phyloP scores from a whole-genome alignment of 2,329 filamentous ascomycete species.

The Clarireedia monteithiana region DNA sequence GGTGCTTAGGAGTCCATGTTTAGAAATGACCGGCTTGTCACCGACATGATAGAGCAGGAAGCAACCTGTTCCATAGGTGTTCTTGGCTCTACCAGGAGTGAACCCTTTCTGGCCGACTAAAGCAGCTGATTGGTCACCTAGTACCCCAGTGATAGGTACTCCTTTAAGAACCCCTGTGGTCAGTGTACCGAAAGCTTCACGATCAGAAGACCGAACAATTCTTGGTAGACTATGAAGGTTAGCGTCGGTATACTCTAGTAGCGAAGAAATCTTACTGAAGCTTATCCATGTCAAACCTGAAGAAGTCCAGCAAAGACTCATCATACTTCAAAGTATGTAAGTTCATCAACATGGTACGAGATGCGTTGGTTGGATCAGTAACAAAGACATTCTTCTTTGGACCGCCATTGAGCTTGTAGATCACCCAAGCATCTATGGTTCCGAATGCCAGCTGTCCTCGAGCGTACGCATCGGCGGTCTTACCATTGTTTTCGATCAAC shows the following conservation, averaged over 20 bases:
- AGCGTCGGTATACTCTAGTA: not conserved
- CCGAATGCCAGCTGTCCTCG: constrained; percentile 72
- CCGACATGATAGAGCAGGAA: constrained; percentile 82
- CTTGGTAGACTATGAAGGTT: constrained; percentile 49
- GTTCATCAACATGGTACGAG: constrained; percentile 92
- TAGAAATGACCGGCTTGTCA: constrained; percentile 69
- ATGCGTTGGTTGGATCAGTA: constrained; percentile 82
- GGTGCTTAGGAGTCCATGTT: constrained; percentile 67
- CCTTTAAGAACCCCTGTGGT: constrained; percentile 55
- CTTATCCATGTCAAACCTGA: constrained; percentile 56
- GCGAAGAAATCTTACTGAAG: not conserved
- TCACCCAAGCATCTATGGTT: constrained; percentile 81
- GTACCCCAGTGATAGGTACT: constrained; percentile 64
- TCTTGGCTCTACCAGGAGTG: constrained; percentile 68
- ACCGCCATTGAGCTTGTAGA: constrained; percentile 77
- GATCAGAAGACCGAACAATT: constrained; percentile 69
- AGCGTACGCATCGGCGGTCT: constrained; percentile 68
- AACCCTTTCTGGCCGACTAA: constrained; percentile 76
- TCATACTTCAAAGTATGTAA: constrained; percentile 74
- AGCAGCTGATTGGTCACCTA: constrained; percentile 76
- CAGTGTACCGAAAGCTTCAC: constrained; percentile 59
- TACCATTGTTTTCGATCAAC: constrained; percentile 65
- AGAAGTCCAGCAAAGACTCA: constrained; percentile 68
- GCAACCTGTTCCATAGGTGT: constrained; percentile 80
- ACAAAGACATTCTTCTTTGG: constrained; percentile 59